Percentiles rank a stretch among this genome's conserved stretches.
Evolutionary conservation across 2,329 filamentous ascomycete genomes (phyloP).

Genomic region (Colletotrichum gigasporum): DNA sequence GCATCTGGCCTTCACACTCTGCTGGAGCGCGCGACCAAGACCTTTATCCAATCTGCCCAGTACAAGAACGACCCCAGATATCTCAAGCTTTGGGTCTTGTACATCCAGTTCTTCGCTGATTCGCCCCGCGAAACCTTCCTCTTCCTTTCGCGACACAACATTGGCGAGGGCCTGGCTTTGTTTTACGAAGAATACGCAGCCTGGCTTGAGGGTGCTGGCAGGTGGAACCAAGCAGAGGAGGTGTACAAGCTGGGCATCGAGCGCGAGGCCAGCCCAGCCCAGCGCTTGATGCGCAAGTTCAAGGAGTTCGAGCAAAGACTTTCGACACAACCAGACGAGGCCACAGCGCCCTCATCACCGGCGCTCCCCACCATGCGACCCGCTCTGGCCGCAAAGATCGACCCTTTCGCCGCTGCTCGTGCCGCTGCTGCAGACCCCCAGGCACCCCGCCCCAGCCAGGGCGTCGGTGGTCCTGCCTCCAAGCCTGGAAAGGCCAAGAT

Average conservation of each 20-base stretch:
- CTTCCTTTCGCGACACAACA: constrained; percentile 86
- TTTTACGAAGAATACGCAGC: constrained; percentile 98
- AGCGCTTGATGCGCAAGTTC: constrained; percentile 87
- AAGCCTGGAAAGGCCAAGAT: constrained; percentile 83
- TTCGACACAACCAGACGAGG: constrained; percentile 70
- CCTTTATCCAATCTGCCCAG: constrained; percentile 84
- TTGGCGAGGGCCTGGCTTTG: constrained; percentile 86
- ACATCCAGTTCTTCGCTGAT: constrained; percentile 92
- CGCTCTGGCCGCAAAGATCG: constrained; percentile 84
- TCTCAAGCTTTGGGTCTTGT: constrained; percentile 91
- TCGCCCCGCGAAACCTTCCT: constrained; percentile 92
- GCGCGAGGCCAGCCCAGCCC: constrained; percentile 82
- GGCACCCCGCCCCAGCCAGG: constrained; percentile 61
- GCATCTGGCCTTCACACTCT: constrained; percentile 90
- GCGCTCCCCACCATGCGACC: constrained; percentile 85
- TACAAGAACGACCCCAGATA: constrained; percentile 98
- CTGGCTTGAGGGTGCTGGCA: constrained; percentile 85
- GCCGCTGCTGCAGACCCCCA: constrained; percentile 70
- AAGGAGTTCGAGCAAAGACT: constrained; percentile 86
- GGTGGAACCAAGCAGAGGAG: constrained; percentile 93
- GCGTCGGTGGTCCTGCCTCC: constrained; percentile 58
- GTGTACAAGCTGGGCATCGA: constrained; percentile 92
- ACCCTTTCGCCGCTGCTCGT: constrained; percentile 76
- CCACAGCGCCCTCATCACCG: constrained; percentile 81
- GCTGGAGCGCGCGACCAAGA: constrained; percentile 91